phyloP scores from a whole-genome alignment of 2,329 filamentous ascomycete genomes.

The Cordyceps fumosorosea region DNA sequence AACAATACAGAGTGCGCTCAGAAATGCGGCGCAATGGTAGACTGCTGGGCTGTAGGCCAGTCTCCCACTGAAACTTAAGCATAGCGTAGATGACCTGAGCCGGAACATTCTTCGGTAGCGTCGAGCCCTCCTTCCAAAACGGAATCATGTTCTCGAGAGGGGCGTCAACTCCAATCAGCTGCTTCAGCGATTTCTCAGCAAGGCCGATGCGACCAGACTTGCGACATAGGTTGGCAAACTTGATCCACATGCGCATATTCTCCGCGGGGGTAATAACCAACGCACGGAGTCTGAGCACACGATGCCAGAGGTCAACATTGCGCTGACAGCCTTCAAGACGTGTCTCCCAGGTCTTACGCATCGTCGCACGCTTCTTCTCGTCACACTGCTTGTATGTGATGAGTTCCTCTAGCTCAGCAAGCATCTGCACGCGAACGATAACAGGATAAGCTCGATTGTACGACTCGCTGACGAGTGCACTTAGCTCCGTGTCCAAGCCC shows the following conservation, averaged over 20 bases:
- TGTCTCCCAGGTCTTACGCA: constrained; percentile 93
- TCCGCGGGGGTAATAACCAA: constrained; percentile 87
- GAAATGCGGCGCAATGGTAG: constrained; percentile 37
- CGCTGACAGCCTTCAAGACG: constrained; percentile 91
- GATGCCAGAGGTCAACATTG: constrained; percentile 96
- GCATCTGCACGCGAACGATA: constrained; percentile 98
- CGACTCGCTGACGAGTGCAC: constrained; percentile 92
- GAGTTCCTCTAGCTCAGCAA: constrained; percentile 95
- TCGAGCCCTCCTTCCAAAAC: constrained; percentile 42
- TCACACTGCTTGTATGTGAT: constrained; percentile 97
- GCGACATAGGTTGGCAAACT: constrained; percentile 95
- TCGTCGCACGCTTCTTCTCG: constrained; percentile 78
- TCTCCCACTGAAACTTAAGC: constrained; percentile 94
- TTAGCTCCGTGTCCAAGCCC: constrained; percentile 90
- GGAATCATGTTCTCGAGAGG: constrained; percentile 55
- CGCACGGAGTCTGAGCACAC: constrained; percentile 91
- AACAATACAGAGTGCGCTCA: constrained; percentile 51
- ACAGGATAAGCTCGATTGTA: constrained; percentile 97
- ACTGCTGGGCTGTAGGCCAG: constrained; percentile 54
- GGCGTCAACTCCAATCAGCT: constrained; percentile 69
- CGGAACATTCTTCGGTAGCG: constrained; percentile 39
- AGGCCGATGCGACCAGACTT: constrained; percentile 93
- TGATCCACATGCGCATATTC: constrained; percentile 99
- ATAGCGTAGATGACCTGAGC: constrained; percentile 93
- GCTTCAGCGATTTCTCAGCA: constrained; percentile 89